Conservation (phyloP, 2,329 filamentous ascomycete genomes). For the Volutella citrinella region DNA sequence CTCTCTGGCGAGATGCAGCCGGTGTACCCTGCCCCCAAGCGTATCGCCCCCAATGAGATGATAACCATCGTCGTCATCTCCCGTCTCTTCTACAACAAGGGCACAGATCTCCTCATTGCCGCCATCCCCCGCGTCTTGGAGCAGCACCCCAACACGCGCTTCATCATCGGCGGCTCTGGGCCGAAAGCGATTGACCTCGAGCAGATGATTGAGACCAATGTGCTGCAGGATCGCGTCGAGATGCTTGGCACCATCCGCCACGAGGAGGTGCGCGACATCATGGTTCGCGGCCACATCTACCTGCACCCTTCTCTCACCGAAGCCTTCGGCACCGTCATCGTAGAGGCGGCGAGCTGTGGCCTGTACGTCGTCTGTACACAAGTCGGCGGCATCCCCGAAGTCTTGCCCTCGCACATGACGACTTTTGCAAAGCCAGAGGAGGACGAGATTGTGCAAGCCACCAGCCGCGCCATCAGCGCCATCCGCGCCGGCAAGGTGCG, state of each 20-base stretch:
- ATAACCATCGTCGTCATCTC: slow-evolving; percentile 98
- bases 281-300: slow-evolving; percentile 96
- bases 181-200: slow-evolving; percentile 97
- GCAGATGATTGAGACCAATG: slow-evolving; percentile 95
- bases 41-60: slow-evolving; percentile 75
- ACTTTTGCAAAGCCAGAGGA: slow-evolving; percentile 96
- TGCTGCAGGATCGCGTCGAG: slow-evolving; percentile 88
- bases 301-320: slow-evolving; percentile 93
- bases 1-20: slow-evolving; percentile 35
- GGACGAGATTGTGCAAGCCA: slow-evolving; percentile 87
- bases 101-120: slow-evolving; percentile 93
- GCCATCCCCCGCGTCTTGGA: slow-evolving; percentile 91
- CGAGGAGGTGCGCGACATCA: slow-evolving; percentile 95
- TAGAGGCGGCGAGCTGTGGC: slow-evolving; percentile 93
- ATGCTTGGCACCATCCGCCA: slow-evolving; percentile 90
- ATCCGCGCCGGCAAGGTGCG: slow-evolving; percentile 83
- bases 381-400: slow-evolving; percentile 95
- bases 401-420: slow-evolving; percentile 94
- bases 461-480: slow-evolving; percentile 82
- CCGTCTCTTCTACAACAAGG: slow-evolving; percentile 97
- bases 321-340: slow-evolving; percentile 96
- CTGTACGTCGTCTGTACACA: slow-evolving; percentile 95
- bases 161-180: slow-evolving; percentile 93
- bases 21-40: slow-evolving; percentile 52
- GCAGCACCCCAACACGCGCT: slow-evolving; percentile 86